Evolutionary conservation across 2,329 filamentous ascomycete species (phyloP).

Genomic region (Bisporella sp.): DNA sequence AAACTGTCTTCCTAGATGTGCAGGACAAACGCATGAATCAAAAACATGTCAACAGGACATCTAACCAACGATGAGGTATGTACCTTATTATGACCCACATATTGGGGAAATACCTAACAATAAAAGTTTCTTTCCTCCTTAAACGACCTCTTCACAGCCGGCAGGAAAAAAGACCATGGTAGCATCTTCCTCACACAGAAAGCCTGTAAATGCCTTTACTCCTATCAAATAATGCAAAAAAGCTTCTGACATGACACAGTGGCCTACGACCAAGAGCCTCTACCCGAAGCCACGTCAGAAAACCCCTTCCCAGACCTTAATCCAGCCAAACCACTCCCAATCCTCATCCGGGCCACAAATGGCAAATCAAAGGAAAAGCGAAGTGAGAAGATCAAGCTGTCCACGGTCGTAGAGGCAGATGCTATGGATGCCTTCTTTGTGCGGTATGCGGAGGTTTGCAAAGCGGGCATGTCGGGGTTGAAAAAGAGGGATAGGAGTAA

Average conservation of each 20-base stretch:
- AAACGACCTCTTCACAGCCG: constrained; percentile 57
- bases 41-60: constrained; percentile 41
- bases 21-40: background rate
- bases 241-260: constrained; percentile 14
- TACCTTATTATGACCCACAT: background rate
- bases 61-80: constrained; percentile 55
- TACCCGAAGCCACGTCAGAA: constrained; percentile 31
- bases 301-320: constrained; percentile 54
- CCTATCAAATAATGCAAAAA: background rate
- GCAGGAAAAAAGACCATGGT: constrained; percentile 64
- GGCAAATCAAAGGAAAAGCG: constrained; percentile 50
- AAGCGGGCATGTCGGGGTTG: constrained; percentile 76
- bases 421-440: constrained; percentile 75
- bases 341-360: constrained; percentile 80
- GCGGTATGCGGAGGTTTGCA: constrained; percentile 85
- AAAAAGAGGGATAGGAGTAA: constrained; percentile 93
- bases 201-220: constrained; percentile 20
- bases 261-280: constrained; percentile 18
- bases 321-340: constrained; percentile 53
- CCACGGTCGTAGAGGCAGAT: constrained; percentile 72
- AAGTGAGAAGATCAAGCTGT: constrained; percentile 62
- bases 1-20: no score
- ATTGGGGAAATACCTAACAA: background rate
- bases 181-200: constrained; percentile 73
- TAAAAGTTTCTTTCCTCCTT: constrained; percentile 50